These are phyloP conservation scores for Trichoderma guizhouense DNA, from an alignment of 2,329 filamentous ascomycete genomes.

Conservation along the genomic window DNA sequence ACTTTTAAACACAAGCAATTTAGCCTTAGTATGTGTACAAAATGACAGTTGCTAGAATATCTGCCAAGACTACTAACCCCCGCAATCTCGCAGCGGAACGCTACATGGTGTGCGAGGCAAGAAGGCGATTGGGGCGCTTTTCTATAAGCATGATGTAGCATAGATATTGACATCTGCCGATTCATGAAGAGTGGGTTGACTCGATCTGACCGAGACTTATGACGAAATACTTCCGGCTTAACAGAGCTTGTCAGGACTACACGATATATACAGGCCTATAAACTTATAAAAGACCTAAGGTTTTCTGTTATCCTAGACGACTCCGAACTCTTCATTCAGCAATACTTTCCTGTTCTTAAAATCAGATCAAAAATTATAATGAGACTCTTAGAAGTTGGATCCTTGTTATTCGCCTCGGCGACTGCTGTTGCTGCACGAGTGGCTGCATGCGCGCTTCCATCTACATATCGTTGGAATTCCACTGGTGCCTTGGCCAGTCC, in stretches of 20 bases:
- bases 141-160: neutral
- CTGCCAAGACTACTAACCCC: neutral
- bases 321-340: neutral
- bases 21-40: neutral
- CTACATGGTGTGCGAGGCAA: neutral
- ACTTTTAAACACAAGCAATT: neutral
- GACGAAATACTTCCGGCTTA: neutral
- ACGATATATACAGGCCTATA: neutral
- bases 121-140: neutral
- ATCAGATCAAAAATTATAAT: neutral
- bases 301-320: neutral
- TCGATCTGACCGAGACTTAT: neutral
- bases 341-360: neutral
- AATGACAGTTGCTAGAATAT: neutral
- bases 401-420: neutral
- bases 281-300: neutral
- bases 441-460: neutral
- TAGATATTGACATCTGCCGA: neutral
- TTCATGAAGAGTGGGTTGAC: neutral
- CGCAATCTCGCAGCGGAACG: neutral
- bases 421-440: neutral
- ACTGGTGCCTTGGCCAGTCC: neutral
- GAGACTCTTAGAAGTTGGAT: neutral
- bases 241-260: neutral
- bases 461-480: constrained; percentile 3